Evolutionary conservation across 2,329 filamentous ascomycete genomes (phyloP), one percentile per base, ranked within the genome.

Genomic region (Colletotrichum higginsianum): DNA sequence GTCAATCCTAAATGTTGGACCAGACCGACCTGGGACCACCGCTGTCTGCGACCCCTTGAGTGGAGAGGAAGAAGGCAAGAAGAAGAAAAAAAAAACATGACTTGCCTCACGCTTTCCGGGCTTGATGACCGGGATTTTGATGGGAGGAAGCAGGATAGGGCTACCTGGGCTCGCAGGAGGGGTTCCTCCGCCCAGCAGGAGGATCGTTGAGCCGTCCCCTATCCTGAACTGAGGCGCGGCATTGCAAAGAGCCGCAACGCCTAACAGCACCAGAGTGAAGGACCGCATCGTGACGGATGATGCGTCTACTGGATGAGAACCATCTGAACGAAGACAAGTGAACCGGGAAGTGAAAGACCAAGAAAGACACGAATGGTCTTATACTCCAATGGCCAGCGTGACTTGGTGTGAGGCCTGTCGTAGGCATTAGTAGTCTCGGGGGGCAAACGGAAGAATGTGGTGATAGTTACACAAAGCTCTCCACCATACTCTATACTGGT

Each of bases 141-240:
- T 40, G 18, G 62, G 62, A 23, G 62, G 62, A 40, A 58, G 40
- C 5, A 40, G 23, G 23, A 35, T 35, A 40, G 30, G 23, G 35
- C 44, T 40, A 44, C 21, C 30, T 21, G 30, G 26, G 44, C 38
- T 1, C 15, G 64, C n/a, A 50, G 53, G 12, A 21, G 21, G 11
- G 30, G 16, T 50, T 38, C 60, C 56, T 2, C 46, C 44, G 2
- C 55, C 72, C 30, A 64, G 55, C 7, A 68, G 42, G 1, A 68
- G 44, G 11, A 67, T 73, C 0, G 71, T 65, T 26, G 63, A 71
- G 8, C 61, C 52, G 4, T 61, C 47, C 0, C 63, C 68, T 40
- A 72, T 67, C 7, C 55, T 38, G 7, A 68, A 68, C 12, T 58
- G 58, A 3, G 63, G 71, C 4, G 68, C 67, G 12, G 68, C 71